phyloP scores from a whole-genome alignment of 2,329 filamentous ascomycete genomes.

The Nemania serpens region DNA sequence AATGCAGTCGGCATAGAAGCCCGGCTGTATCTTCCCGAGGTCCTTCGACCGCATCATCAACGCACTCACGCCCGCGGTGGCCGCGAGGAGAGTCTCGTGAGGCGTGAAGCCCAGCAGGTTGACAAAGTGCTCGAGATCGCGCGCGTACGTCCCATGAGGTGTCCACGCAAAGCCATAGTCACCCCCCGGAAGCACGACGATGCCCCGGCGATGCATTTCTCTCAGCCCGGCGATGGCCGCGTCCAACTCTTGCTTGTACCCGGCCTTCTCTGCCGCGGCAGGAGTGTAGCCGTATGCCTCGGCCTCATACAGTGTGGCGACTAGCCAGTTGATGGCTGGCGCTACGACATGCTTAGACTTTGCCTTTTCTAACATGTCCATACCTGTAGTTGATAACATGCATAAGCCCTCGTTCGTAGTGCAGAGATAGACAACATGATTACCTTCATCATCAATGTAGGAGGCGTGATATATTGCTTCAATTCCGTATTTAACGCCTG shows the following conservation, averaged over 20 bases:
- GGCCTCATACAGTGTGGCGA: constrained; percentile 32
- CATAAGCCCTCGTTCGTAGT: too few species aligned
- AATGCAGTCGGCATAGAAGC: constrained; percentile 51
- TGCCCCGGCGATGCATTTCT: constrained; percentile 52
- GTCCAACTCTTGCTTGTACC: constrained; percentile 50
- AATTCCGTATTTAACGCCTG: constrained; percentile 41
- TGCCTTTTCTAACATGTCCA: constrained; percentile 46
- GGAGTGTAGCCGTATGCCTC: constrained; percentile 46
- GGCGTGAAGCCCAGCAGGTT: constrained; percentile 51
- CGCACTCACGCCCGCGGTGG: constrained; percentile 39
- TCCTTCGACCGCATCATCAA: constrained; percentile 47
- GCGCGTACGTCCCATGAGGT: constrained; percentile 53
- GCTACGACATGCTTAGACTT: constrained; percentile 42
- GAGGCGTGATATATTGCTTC: constrained; percentile 54
- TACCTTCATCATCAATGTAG: constrained; percentile 47
- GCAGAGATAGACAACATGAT: too few species aligned
- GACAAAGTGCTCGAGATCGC: constrained; percentile 52
- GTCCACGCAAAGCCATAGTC: constrained; percentile 56
- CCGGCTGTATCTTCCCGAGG: constrained; percentile 48
- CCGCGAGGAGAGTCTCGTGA: constrained; percentile 50
- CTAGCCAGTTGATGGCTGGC: constrained; percentile 47
- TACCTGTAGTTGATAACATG: constrained; percentile 26
- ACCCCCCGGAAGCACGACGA: constrained; percentile 51
- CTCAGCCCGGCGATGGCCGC: constrained; percentile 45
- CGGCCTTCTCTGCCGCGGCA: constrained; percentile 49